Percentiles rank a stretch among this genome's conserved stretches.
These are phyloP conservation scores for Aspergillus sp. DNA, from an alignment of 2,329 filamentous ascomycete species.

Conservation along the genomic window DNA sequence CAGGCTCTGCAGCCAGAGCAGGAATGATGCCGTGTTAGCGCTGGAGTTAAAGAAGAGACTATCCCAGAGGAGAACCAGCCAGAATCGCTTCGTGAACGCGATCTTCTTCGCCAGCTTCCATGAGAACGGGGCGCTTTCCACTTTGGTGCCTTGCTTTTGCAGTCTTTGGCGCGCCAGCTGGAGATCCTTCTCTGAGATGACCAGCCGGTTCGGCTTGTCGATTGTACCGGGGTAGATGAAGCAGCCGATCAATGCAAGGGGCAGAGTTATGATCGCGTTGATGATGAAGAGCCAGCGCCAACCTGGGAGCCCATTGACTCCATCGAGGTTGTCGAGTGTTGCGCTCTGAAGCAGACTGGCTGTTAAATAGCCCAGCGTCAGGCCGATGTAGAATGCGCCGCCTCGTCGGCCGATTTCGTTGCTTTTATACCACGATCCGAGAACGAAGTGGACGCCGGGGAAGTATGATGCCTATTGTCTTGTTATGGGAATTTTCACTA, in stretches of 20 bases:
- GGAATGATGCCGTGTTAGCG: background rate
- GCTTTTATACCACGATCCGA: conserved; percentile 28
- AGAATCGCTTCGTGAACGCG: conserved; percentile 41
- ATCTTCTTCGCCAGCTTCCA: conserved; percentile 36
- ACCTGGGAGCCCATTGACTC: conserved; percentile 21
- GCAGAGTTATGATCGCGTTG: conserved; percentile 26
- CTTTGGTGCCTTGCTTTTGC: conserved; percentile 30
- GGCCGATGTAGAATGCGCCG: conserved; percentile 25
- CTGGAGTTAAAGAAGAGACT: conserved; percentile 5
- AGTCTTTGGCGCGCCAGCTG: conserved; percentile 29
- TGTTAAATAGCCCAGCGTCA: conserved; percentile 20
- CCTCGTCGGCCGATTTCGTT: conserved; percentile 25
- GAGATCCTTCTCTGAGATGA: conserved; percentile 25
- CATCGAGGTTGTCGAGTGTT: conserved; percentile 25
- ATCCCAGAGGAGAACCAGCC: conserved; percentile 22
- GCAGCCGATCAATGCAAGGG: conserved; percentile 23
- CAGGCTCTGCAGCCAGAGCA: conserved; percentile 45
- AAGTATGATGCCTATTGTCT: conserved; percentile 21
- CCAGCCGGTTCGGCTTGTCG: conserved; percentile 23
- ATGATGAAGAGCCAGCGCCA: conserved; percentile 33
- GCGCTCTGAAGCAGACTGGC: conserved; percentile 25
- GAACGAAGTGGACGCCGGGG: conserved; percentile 26
- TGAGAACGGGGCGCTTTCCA: conserved; percentile 6
- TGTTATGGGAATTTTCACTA: background rate
- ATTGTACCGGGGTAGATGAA: conserved; percentile 22